These are phyloP conservation scores for Akanthomyces muscarius DNA, from an alignment of 2,329 filamentous ascomycete species.

Conservation along the genomic window DNA sequence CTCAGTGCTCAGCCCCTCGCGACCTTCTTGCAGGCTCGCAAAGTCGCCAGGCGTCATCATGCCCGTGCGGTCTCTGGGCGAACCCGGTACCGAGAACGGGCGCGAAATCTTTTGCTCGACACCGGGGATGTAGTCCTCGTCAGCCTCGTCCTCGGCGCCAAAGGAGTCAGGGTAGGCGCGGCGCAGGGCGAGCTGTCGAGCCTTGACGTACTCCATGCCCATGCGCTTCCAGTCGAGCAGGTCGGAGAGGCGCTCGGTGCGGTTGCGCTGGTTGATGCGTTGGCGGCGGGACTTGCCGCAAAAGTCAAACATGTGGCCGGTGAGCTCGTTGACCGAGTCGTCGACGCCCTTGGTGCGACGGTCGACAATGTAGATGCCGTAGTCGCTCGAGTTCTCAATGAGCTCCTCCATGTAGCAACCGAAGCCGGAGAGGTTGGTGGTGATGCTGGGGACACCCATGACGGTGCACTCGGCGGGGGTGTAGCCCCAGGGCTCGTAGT, in stretches of 20 bases:
- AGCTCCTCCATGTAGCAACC: constrained; percentile 99
- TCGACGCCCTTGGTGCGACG: constrained; percentile 92
- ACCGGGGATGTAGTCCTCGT: constrained; percentile 85
- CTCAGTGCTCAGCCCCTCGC: constrained; percentile 89
- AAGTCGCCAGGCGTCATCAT: constrained; percentile 99
- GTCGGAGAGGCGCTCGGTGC: constrained; percentile 91
- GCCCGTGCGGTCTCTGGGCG: constrained; percentile 81
- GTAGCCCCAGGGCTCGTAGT: constrained; percentile 99
- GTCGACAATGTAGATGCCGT: constrained; percentile 98
- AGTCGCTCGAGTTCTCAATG: constrained; percentile 96
- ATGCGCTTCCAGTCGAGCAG: constrained; percentile 98
- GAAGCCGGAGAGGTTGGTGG: constrained; percentile 95
- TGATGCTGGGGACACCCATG: constrained; percentile 98
- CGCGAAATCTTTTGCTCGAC: constrained; percentile 93
- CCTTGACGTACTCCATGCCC: constrained; percentile 99
- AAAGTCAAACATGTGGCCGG: constrained; percentile 86
- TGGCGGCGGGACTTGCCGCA: constrained; percentile 89
- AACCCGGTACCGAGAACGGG: constrained; percentile 90
- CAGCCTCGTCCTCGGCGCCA: constrained; percentile 71
- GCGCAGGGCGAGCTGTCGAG: constrained; percentile 83
- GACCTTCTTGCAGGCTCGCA: constrained; percentile 89
- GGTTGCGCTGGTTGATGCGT: constrained; percentile 97
- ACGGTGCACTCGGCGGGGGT: constrained; percentile 97
- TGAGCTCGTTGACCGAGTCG: constrained; percentile 93
- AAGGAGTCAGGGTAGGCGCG: constrained; percentile 90